Percentiles rank a stretch among this genome's conserved stretches.
Conservation (phyloP, 768 basidiomycete genomes). For the Amanita muscaria region DNA sequence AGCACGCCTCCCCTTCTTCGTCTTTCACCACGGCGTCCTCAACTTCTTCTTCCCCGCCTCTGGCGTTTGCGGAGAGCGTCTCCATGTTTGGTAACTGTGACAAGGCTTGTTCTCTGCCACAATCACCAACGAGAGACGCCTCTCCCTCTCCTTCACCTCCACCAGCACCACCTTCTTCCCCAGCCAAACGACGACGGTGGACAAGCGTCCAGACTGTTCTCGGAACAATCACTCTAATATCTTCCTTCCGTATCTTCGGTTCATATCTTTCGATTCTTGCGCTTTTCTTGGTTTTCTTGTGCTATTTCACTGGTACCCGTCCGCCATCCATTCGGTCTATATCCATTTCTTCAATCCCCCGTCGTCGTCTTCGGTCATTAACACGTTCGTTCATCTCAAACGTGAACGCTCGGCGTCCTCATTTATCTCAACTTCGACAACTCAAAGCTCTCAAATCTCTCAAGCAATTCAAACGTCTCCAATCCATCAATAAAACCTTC, state of each 20-base stretch:
- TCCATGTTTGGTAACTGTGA: too few relatives aligned
- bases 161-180: too few relatives aligned
- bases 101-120: too few relatives aligned
- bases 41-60: too few relatives aligned
- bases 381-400: neutral
- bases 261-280: neutral
- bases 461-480: neutral
- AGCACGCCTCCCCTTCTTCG: too few relatives aligned
- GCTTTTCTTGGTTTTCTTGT: neutral
- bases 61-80: too few relatives aligned
- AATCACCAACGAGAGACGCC: too few relatives aligned
- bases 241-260: constrained; percentile 3
- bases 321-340: neutral
- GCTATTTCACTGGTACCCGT: neutral
- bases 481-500: constrained; percentile 1
- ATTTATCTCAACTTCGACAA: neutral
- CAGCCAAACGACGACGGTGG: too few relatives aligned
- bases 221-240: neutral
- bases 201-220: neutral
- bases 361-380: neutral
- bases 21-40: too few relatives aligned
- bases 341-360: neutral
- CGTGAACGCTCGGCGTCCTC: neutral
- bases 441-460: too few relatives aligned
- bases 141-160: too few relatives aligned